phyloP scores from a whole-genome alignment of 1,284 basidiomycete species.

The Malassezia restricta region DNA sequence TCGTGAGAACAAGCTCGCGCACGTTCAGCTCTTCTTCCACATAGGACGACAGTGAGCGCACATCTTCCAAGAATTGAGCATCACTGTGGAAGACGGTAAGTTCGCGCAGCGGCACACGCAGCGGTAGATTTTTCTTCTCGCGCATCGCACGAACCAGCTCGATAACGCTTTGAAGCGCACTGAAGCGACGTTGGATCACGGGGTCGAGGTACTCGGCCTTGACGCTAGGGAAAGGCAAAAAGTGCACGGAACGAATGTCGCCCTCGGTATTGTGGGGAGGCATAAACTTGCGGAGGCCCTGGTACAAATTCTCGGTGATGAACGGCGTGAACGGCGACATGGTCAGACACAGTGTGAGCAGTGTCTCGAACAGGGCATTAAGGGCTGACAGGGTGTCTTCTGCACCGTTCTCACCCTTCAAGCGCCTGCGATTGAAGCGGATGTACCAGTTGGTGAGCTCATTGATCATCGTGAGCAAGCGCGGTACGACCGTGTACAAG shows the following conservation, averaged over 20 bases:
- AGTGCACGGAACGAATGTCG: conserved; percentile 87
- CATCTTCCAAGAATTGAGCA: conserved; percentile 70
- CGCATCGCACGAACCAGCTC: conserved; percentile 80
- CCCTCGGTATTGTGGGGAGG: conserved; percentile 51
- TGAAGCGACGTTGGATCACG: conserved; percentile 88
- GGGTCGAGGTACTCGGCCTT: conserved; percentile 90
- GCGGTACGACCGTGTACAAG: conserved; percentile 95
- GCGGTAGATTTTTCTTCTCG: conserved; percentile 66
- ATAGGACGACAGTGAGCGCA: conserved; percentile 72
- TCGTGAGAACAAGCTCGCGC: conserved; percentile 73
- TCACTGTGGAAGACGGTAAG: conserved; percentile 88
- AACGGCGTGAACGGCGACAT: conserved; percentile 99
- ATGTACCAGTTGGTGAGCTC: conserved; percentile 99
- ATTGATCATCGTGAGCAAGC: conserved; percentile 78
- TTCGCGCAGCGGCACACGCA: conserved; percentile 70
- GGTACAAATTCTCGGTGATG: conserved; percentile 92
- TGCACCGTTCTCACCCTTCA: conserved; percentile 87
- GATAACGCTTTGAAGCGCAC: conserved; percentile 87
- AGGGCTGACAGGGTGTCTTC: conserved; percentile 80
- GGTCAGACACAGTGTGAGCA: conserved; percentile 85
- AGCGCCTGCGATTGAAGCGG: conserved; percentile 86
- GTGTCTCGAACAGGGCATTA: conserved; percentile 88
- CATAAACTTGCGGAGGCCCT: conserved; percentile 72
- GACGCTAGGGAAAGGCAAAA: conserved; percentile 82
- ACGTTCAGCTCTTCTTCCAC: conserved; percentile 93